A percentile compares a stretch with the other conserved stretches of the same genome.
Conservation (phyloP, 345 rosid species). For the Anastatica hierochuntica region DNA sequence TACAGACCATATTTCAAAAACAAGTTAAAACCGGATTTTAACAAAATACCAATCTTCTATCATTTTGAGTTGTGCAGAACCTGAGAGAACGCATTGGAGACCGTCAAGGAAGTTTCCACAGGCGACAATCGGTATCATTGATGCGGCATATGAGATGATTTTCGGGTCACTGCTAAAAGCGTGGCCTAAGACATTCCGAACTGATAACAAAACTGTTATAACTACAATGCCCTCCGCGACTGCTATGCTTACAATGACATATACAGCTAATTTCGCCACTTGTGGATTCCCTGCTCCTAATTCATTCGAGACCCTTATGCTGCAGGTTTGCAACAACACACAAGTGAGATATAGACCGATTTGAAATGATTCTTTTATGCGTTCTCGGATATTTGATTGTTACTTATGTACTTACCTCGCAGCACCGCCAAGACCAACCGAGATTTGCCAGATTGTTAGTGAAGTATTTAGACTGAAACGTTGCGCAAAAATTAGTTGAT, state of each 20-base stretch:
- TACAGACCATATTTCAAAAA: not conserved
- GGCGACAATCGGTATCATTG: slow-evolving; percentile 43
- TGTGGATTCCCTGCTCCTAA: slow-evolving; percentile 44
- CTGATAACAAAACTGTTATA: slow-evolving; percentile 27
- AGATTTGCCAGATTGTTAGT: slow-evolving; percentile 46
- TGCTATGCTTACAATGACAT: slow-evolving; percentile 26
- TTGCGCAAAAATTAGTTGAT: not conserved
- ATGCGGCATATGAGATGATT: slow-evolving; percentile 35
- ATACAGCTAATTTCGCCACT: slow-evolving; percentile 40
- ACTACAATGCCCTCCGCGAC: slow-evolving; percentile 32
- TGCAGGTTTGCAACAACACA: not conserved
- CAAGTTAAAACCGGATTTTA: not conserved
- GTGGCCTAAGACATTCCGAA: slow-evolving; percentile 39
- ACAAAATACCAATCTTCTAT: too few species aligned
- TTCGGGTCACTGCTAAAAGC: slow-evolving; percentile 36
- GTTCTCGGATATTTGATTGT: not conserved
- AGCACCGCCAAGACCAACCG: slow-evolving; percentile 60
- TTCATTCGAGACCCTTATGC: slow-evolving; percentile 60
- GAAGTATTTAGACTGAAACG: slow-evolving; percentile 49
- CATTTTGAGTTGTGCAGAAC: slow-evolving; percentile 11
- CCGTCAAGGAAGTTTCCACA: slow-evolving; percentile 46
- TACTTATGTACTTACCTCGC: slow-evolving; percentile 34
- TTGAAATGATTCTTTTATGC: not conserved
- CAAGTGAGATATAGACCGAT: not conserved
- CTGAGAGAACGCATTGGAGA: slow-evolving; percentile 55